These are phyloP conservation scores for Yarrowia sp. DNA, from an alignment of 805 yeast species.

Conservation along the genomic window DNA sequence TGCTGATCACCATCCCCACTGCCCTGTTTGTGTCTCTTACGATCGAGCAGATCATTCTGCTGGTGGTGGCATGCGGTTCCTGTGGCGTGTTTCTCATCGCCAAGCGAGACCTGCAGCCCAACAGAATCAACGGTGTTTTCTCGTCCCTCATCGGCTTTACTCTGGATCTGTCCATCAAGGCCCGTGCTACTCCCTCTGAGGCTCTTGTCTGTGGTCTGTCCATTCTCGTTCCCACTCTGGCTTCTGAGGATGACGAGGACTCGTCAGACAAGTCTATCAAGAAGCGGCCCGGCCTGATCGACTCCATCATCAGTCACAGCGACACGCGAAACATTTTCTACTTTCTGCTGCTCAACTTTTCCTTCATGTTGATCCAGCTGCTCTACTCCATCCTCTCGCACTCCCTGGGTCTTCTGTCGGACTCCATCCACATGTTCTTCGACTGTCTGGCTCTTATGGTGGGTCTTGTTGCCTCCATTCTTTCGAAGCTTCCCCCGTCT, in stretches of 20 bases:
- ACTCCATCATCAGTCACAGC: constrained; percentile 46
- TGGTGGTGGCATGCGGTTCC: constrained; percentile 36
- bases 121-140: constrained; percentile 33
- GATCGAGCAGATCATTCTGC: constrained; percentile 29
- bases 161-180: constrained; percentile 31
- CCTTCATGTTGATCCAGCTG: constrained; percentile 92
- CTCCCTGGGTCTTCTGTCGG: constrained; percentile 86
- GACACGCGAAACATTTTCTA: constrained; percentile 89
- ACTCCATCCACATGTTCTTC: constrained; percentile 92
- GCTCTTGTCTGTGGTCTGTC: constrained; percentile 29
- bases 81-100: constrained; percentile 37
- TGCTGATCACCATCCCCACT: constrained; percentile 29
- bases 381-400: constrained; percentile 89
- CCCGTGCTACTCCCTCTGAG: constrained; percentile 27
- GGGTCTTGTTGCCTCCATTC: constrained; percentile 81
- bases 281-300: constrained; percentile 31
- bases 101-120: constrained; percentile 34
- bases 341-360: constrained; percentile 76
- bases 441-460: constrained; percentile 89
- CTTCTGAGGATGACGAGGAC: background rate
- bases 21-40: constrained; percentile 25
- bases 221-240: constrained; percentile 29
- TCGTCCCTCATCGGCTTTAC: constrained; percentile 31
- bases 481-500: constrained; percentile 58
- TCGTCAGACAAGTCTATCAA: constrained; percentile 6